Conservation (phyloP, 345 rosid genomes). For the Angophora floribunda region DNA sequence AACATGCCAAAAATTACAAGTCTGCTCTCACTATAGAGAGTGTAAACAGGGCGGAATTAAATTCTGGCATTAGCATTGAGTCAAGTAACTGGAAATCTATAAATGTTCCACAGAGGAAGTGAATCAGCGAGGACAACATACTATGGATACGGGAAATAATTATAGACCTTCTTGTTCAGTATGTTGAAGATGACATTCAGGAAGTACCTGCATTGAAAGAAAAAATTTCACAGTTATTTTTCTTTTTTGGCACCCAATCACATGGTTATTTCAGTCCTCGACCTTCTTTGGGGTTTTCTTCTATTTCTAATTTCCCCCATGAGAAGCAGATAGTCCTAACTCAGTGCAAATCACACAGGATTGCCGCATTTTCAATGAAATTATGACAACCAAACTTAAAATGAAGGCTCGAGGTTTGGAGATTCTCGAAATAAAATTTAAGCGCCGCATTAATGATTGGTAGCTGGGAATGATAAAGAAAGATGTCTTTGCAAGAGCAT, state of each 20-base stretch:
- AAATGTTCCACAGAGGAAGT: neutral
- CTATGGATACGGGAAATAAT: slow-evolving; percentile 97
- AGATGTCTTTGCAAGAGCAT: neutral
- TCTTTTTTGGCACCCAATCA: neutral
- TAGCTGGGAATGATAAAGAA: neutral
- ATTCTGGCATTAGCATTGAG: neutral
- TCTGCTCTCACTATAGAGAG: neutral
- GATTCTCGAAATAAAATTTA: neutral
- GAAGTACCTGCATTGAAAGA: slow-evolving; percentile 51
- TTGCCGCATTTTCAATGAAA: neutral
- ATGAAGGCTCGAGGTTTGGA: neutral
- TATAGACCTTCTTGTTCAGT: slow-evolving; percentile 95
- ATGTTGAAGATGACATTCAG: slow-evolving; percentile 95
- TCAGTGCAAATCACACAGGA: neutral
- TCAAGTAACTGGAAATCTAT: neutral
- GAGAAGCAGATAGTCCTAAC: neutral
- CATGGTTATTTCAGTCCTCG: neutral
- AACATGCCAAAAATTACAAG: neutral
- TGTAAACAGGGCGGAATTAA: neutral
- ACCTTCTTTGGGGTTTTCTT: neutral
- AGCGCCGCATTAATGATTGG: neutral
- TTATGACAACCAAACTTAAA: neutral
- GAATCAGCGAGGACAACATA: slow-evolving; percentile 17
- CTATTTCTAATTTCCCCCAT: neutral
- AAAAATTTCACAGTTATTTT: neutral